Evolutionary conservation across 176 grass and related monocot species (phyloP).

Genomic region (Oryza glaberrima): DNA sequence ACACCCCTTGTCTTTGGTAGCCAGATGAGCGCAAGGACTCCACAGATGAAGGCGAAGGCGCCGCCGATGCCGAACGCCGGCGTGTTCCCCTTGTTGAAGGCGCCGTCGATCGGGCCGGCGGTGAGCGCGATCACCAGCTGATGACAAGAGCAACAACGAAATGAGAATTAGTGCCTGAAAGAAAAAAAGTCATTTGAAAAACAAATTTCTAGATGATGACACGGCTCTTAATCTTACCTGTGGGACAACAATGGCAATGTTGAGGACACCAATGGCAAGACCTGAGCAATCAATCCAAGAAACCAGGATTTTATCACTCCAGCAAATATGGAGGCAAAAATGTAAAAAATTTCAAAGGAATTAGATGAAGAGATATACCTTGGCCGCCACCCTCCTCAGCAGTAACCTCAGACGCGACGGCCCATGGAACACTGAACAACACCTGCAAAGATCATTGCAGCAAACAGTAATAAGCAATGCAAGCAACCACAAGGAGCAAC

Average conservation of each 20-base stretch:
- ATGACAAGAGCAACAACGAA: neutral
- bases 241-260: constrained; percentile 59
- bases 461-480: neutral
- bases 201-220: neutral
- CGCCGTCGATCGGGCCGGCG: constrained; percentile 48
- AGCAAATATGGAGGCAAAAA: neutral
- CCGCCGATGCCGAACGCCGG: constrained; percentile 50
- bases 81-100: constrained; percentile 55
- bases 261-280: constrained; percentile 57
- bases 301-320: neutral
- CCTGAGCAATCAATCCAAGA: constrained; percentile 12
- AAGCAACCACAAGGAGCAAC: neutral
- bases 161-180: neutral
- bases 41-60: constrained; percentile 49
- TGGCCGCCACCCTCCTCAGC: constrained; percentile 42
- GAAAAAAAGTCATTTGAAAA: neutral
- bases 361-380: neutral
- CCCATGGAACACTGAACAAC: constrained; percentile 55
- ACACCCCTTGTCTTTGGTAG: constrained; percentile 46
- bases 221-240: constrained; percentile 17
- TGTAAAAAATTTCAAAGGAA: neutral
- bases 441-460: constrained; percentile 40
- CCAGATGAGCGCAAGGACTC: constrained; percentile 31
- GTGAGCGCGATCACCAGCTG: constrained; percentile 53
- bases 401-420: constrained; percentile 61